Evolutionary conservation across 371 early-diverging fungal species (phyloP), one percentile per base, ranked within the genome.

Genomic region (Mucor piriformis): DNA sequence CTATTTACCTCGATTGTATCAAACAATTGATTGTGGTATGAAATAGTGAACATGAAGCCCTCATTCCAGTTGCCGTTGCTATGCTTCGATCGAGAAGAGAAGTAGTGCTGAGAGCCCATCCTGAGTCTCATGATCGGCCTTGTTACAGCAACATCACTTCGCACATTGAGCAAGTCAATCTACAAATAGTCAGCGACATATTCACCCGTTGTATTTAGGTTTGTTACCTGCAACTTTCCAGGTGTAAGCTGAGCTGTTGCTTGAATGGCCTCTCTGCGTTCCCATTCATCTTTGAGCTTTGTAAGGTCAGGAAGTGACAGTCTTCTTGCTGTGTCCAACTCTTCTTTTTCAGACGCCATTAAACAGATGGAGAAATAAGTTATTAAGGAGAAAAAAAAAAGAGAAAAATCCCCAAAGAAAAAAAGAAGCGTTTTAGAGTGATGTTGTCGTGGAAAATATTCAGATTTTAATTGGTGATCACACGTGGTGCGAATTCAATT

Each of bases 61-160:
- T 77, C 79, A 38, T 79, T 79, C 79, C 79, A 79, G 40, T 79
- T 72, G 12, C 79, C 79, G 12, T 67, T 71, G 2, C 54, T 33
- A 40, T 63, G 54, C 46, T 67, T 70, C 34, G 74, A 65, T 10
- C 72, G 55, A 29, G 72, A 65, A 23, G 76, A 69, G 49, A 64
- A 72, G 50, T 79, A 79, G 16, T 79, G 72, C 20, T 72, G 70
- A 21, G 79, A 71, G 6, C 79, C 79, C 72, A 79, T 74, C 16
- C 72, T 57, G 23, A 79, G 66, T 33, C 76, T 67, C 74, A 79
- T 79, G 12, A 68, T 20, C 0, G 79, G 79, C 10, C 76, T 50
- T 51, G 58, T 72, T 21, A 73, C 61, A 6, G 58, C 54, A 2
- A 61, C 62, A 54, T 76, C 74, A 37, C 72, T 68, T 23, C 72